A percentile compares a stretch with the other conserved stretches of the same genome.
Conservation (phyloP, 1,139 yeast species). For the Nakaseomyces sp. region DNA sequence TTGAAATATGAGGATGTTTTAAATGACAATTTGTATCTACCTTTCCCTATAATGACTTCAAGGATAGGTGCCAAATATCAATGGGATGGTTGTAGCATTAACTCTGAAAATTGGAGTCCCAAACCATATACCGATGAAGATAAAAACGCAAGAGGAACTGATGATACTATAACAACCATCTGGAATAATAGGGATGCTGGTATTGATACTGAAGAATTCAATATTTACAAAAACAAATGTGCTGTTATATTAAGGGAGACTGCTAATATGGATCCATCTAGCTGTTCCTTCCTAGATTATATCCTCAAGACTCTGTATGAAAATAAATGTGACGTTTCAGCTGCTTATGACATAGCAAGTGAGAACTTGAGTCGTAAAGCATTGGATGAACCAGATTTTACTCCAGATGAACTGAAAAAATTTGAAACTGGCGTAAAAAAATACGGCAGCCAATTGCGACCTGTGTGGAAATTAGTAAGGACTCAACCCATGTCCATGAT, state of each 20-base stretch:
- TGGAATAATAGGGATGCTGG: conserved; percentile 49
- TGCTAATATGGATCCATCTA: conserved; percentile 40
- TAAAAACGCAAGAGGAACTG: background rate
- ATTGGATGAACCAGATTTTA: conserved; percentile 68
- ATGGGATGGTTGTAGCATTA: conserved; percentile 22
- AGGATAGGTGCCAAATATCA: conserved; percentile 26
- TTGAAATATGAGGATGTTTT: conserved; percentile 19
- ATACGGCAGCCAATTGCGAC: conserved; percentile 73
- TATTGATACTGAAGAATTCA: conserved; percentile 35
- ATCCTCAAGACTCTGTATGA: conserved; percentile 49
- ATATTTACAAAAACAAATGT: conserved; percentile 48
- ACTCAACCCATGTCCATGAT: conserved; percentile 67
- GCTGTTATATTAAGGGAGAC: conserved; percentile 43
- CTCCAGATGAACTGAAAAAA: conserved; percentile 48
- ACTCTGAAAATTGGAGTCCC: conserved; percentile 9
- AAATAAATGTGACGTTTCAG: conserved; percentile 40
- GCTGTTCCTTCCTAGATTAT: conserved; percentile 77
- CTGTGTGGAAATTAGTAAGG: conserved; percentile 58
- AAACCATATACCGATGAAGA: conserved; percentile 13
- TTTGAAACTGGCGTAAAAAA: conserved; percentile 71
- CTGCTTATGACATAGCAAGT: conserved; percentile 37
- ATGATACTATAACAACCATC: conserved; percentile 35
- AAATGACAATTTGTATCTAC: conserved; percentile 15
- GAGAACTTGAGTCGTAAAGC: conserved; percentile 44
- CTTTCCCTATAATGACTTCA: conserved; percentile 27